Conservation (phyloP, 2,329 filamentous ascomycete species). For the Fusarium devonianum region DNA sequence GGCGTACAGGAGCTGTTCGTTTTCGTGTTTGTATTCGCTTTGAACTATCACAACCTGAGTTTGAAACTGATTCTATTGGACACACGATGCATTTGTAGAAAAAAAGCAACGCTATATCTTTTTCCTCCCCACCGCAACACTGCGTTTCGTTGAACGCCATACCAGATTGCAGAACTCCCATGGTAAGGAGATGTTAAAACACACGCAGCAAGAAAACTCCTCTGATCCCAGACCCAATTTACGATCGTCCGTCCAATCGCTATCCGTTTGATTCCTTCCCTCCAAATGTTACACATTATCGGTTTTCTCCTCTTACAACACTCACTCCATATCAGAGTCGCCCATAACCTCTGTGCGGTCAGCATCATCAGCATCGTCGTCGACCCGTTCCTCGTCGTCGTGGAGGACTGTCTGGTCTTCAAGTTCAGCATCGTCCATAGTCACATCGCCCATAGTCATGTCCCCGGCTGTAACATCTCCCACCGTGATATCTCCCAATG, state of each 20-base stretch:
- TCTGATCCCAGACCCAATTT: constrained; percentile 18
- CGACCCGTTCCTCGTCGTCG: constrained; percentile 54
- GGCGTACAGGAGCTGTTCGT: constrained; percentile 12
- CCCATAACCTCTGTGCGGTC: constrained; percentile 50
- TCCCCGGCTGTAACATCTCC: constrained; percentile 45
- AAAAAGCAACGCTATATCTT: constrained; percentile 12
- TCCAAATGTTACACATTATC: constrained; percentile 16
- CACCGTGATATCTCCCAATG: constrained; percentile 48
- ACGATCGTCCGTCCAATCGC: constrained; percentile 23
- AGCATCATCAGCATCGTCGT: constrained; percentile 56
- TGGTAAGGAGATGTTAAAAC: background rate
- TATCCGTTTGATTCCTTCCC: constrained; percentile 22
- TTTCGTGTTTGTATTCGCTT: constrained; percentile 40
- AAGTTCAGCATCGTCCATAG: constrained; percentile 62
- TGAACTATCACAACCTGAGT: too few relatives aligned
- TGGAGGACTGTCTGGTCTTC: constrained; percentile 52
- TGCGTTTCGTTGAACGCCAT: constrained; percentile 23
- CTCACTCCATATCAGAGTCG: constrained; percentile 47
- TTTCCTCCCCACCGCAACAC: constrained; percentile 20
- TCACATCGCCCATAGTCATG: constrained; percentile 48
- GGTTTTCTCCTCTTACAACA: background rate
- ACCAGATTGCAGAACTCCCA: constrained; percentile 21
- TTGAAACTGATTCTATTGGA: constrained; percentile 25
- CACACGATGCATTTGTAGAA: background rate
- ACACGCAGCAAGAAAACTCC: constrained; percentile 21